Conservation (phyloP, 2,329 filamentous ascomycete species). For the Arthrobotrys musiformis region DNA sequence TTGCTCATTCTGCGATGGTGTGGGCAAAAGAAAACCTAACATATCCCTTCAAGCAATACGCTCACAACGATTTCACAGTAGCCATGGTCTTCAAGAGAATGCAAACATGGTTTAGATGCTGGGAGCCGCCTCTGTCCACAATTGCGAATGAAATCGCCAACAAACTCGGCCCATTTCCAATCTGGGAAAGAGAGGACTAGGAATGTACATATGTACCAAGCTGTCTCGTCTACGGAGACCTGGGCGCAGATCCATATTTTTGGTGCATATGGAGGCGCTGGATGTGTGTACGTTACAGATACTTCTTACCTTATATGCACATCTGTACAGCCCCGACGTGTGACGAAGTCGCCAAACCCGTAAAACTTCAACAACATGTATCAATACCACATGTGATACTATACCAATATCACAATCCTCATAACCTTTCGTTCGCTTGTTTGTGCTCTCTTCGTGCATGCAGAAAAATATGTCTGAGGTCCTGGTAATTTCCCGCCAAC, state of each 20-base stretch:
- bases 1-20: neutral
- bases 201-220: neutral
- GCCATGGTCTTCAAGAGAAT: neutral
- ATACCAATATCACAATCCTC: constrained; percentile 32
- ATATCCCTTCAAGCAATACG: constrained; percentile 1
- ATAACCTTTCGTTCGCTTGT: constrained; percentile 23
- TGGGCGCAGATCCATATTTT: constrained; percentile 12
- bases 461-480: constrained; percentile 46
- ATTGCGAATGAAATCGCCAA: neutral
- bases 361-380: constrained; percentile 1
- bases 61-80: neutral
- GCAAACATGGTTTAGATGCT: constrained; percentile 9
- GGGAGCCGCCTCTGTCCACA: constrained; percentile 1
- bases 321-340: constrained; percentile 1
- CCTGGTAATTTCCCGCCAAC: constrained; percentile 54
- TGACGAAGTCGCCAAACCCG: neutral
- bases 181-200: constrained; percentile 27
- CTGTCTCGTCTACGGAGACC: neutral
- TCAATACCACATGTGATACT: constrained; percentile 33
- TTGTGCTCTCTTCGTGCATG: constrained; percentile 39
- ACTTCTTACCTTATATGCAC: neutral
- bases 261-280: neutral
- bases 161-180: constrained; percentile 13
- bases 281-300: neutral
- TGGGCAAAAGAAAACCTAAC: neutral